phyloP scores from a whole-genome alignment of 192 early-diverging fungal genomes.

The Rhizophagus clarus region DNA sequence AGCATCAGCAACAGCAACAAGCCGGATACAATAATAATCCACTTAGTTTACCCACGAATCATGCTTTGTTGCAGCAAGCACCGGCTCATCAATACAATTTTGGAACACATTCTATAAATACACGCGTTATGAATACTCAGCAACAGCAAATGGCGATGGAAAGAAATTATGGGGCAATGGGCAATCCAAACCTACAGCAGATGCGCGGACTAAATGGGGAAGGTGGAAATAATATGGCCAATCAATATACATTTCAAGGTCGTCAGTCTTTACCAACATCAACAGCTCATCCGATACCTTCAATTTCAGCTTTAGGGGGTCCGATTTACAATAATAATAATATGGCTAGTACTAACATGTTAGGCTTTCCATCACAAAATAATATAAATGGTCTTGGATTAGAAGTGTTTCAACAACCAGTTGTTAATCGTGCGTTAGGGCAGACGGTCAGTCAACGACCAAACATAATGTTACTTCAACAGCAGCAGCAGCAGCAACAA shows the following conservation, averaged over 20 bases:
- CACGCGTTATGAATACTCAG: neutral
- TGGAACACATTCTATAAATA: neutral
- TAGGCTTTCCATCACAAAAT: slow-evolving; percentile 11
- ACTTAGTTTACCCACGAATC: slow-evolving; percentile 1
- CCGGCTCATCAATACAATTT: slow-evolving; percentile 14
- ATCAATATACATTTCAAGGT: slow-evolving; percentile 18
- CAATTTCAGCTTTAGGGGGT: slow-evolving; percentile 3
- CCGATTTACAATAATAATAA: neutral
- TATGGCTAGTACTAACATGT: neutral
- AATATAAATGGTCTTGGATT: slow-evolving; percentile 23
- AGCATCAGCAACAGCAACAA: slow-evolving; percentile 20
- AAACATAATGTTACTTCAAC: neutral
- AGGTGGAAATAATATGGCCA: neutral
- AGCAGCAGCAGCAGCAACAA: slow-evolving; percentile 18
- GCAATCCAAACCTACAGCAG: slow-evolving; percentile 2
- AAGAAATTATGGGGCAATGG: neutral
- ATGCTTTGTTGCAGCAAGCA: slow-evolving; percentile 13
- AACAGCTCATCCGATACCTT: neutral
- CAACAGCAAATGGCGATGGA: slow-evolving; percentile 12
- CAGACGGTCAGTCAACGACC: neutral
- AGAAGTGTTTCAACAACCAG: slow-evolving; percentile 15
- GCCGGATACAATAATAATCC: slow-evolving; percentile 3
- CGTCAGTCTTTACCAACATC: slow-evolving; percentile 1
- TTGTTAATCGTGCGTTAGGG: neutral
- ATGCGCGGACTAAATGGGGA: neutral